Evolutionary conservation across 192 early-diverging fungal genomes (phyloP).

Genomic region (Linderina pennispora): DNA sequence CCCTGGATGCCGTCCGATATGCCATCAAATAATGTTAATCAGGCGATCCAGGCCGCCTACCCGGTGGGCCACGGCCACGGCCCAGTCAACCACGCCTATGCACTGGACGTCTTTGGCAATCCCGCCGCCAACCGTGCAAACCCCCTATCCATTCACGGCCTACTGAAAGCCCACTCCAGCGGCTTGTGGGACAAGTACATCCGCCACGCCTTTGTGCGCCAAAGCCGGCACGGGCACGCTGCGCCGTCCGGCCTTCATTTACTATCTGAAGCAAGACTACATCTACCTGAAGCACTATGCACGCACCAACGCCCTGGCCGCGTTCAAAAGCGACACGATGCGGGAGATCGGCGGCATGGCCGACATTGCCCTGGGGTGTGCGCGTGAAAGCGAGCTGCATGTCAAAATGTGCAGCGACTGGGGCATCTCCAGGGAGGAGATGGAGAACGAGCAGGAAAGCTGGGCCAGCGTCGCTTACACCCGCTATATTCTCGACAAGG

Average conservation of each 20-base stretch:
- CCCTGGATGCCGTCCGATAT: constrained; percentile 47
- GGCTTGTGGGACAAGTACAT: constrained; percentile 59
- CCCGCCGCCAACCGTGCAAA: constrained; percentile 35
- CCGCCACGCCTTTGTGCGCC: constrained; percentile 66
- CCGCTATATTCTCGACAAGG: constrained; percentile 73
- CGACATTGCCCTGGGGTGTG: constrained; percentile 59
- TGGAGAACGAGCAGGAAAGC: constrained; percentile 64
- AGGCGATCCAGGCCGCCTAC: constrained; percentile 56
- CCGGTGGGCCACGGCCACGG: constrained; percentile 64
- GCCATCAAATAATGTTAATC: constrained; percentile 57
- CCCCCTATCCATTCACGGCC: constrained; percentile 42
- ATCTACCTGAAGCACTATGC: constrained; percentile 76
- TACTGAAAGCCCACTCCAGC: constrained; percentile 28
- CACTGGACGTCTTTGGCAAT: constrained; percentile 1
- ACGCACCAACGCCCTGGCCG: constrained; percentile 64
- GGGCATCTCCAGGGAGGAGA: constrained; percentile 65
- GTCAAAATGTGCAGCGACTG: constrained; percentile 65
- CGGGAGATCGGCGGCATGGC: constrained; percentile 54
- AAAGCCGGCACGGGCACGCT: constrained; percentile 71
- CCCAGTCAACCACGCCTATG: constrained; percentile 62
- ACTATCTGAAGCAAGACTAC: constrained; percentile 84
- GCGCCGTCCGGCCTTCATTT: constrained; percentile 58
- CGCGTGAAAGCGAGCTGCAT: constrained; percentile 61
- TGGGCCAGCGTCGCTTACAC: constrained; percentile 78
- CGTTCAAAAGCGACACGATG: constrained; percentile 61